Base-by-base conservation (phyloP, 805 yeast genomes). In the Starmerella etchellsii region DNA sequence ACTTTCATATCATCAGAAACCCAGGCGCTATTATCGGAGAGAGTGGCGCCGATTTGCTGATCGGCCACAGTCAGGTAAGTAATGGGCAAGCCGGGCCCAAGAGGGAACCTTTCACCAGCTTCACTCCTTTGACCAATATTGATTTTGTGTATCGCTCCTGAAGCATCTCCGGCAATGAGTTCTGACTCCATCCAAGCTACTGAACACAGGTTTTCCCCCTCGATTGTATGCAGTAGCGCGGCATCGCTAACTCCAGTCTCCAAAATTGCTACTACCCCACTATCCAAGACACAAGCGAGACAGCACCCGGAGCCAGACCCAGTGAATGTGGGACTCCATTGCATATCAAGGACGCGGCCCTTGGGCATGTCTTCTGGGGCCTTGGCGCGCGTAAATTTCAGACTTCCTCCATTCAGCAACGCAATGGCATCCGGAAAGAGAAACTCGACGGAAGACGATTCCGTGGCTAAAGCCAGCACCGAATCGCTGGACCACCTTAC, bases 401-500 rank as follows among this genome's bases (percentile, higher is more conserved):
- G 5, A 8, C 13, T 15, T 11, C 29, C 24, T 25, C 13, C 24
- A 2, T 11, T 25, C 15, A 42, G 34, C 31, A 47, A 34, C 25
- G 14, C 34, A 9, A 14, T 29, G 19, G 42, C 33, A 19, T 42
- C 47, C 5, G 35, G 35, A 11, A 4, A 19, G 13, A 47, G 35
- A 8, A 47, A 22, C 16, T 36, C 35, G 7, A 46, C 11, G 10
- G 45, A 44, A 8, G 29, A 38, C 19, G 44, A 34, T 15, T 37
- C 42, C 14, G 42, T 30, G 4, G 51, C 51, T 4, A 47, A 21
- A 2, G 49, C 49, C 11, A 44, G 23, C 4, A 37, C 30, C 9
- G 51, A 51, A 23, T 39, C 42, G 11, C 35, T 36, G 5, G 50
- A 36, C 51, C 51, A 47, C 14, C 32, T 22, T 9, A 24, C 41